A percentile compares a stretch with the other conserved stretches of the same genome.
Conservation (phyloP, 352 stramenopile genomes). For the Peronospora farinosa region DNA sequence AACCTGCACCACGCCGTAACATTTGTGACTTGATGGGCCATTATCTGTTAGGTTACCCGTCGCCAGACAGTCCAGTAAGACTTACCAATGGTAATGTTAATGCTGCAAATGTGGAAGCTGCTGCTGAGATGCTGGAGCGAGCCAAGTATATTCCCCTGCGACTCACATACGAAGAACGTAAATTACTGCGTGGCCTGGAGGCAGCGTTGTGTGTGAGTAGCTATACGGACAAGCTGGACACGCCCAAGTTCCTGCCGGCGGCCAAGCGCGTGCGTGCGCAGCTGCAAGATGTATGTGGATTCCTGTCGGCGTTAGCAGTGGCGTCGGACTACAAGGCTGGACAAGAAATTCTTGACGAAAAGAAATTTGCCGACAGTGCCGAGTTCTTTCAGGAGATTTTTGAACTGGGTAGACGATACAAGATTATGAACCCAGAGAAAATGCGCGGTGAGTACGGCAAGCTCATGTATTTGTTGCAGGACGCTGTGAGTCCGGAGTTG, state of each 20-base stretch:
- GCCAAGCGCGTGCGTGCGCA: conserved; percentile 84
- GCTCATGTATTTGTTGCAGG: conserved; percentile 92
- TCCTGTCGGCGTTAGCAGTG: conserved; percentile 89
- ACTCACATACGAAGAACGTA: conserved; percentile 92
- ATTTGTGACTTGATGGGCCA: conserved; percentile 86
- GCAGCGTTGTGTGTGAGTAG: conserved; percentile 89
- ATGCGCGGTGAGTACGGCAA: conserved; percentile 96
- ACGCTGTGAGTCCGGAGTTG: conserved; percentile 81
- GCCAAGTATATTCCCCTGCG: conserved; percentile 95
- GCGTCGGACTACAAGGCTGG: conserved; percentile 85
- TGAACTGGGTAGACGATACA: conserved; percentile 92
- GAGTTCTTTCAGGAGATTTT: conserved; percentile 90
- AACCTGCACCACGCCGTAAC: conserved; percentile 49
- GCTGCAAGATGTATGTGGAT: conserved; percentile 88
- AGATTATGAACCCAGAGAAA: conserved; percentile 98
- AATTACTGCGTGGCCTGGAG: conserved; percentile 91
- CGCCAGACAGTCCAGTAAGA: conserved; percentile 22
- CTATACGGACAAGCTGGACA: conserved; percentile 92
- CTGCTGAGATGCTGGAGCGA: conserved; percentile 75
- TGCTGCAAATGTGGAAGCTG: conserved; percentile 12
- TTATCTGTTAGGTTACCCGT: conserved; percentile 74
- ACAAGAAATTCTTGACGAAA: conserved; percentile 82
- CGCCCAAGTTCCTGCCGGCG: conserved; percentile 46
- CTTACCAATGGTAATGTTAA: conserved; percentile 15
- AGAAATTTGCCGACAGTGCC: conserved; percentile 85